Evolutionary conservation across 306 rosid species (phyloP).

Genomic region (Quercus ilex): DNA sequence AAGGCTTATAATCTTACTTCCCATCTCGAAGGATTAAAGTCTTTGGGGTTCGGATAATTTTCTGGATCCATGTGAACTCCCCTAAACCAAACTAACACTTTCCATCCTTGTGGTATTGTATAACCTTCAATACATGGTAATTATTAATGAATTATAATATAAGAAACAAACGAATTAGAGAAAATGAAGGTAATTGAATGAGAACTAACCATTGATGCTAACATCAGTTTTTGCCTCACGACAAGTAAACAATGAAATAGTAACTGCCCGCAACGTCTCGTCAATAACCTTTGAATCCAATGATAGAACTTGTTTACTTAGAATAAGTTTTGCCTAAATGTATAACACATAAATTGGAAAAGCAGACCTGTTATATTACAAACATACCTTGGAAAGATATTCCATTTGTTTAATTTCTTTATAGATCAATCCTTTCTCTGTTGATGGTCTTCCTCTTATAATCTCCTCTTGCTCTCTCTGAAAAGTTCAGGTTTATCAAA

Average conservation of each 20-base stretch:
- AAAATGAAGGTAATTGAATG: neutral
- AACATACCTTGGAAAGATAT: conserved; percentile 40
- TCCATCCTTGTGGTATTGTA: conserved; percentile 49
- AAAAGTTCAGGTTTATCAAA: neutral
- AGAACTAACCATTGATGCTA: conserved; percentile 23
- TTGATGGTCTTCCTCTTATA: conserved; percentile 18
- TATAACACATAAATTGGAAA: neutral
- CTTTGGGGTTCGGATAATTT: conserved; percentile 30
- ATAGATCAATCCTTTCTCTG: conserved; percentile 23
- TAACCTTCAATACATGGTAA: conserved; percentile 27
- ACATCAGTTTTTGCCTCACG: conserved; percentile 43
- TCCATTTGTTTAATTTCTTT: conserved; percentile 43
- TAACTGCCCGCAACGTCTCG: conserved; percentile 35
- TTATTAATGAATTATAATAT: neutral
- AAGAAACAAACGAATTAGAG: neutral
- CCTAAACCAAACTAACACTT: conserved; percentile 39
- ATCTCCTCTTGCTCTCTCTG: conserved; percentile 55
- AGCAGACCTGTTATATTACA: neutral
- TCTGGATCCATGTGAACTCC: conserved; percentile 32
- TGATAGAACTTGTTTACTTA: neutral
- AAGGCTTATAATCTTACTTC: too few species aligned
- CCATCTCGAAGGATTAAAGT: conserved; percentile 18
- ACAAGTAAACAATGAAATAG: conserved; percentile 32
- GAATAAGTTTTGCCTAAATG: too few species aligned
- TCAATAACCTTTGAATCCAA: conserved; percentile 26